Conservation (phyloP, 805 yeast genomes). For the Pichia thaimueangensis region DNA sequence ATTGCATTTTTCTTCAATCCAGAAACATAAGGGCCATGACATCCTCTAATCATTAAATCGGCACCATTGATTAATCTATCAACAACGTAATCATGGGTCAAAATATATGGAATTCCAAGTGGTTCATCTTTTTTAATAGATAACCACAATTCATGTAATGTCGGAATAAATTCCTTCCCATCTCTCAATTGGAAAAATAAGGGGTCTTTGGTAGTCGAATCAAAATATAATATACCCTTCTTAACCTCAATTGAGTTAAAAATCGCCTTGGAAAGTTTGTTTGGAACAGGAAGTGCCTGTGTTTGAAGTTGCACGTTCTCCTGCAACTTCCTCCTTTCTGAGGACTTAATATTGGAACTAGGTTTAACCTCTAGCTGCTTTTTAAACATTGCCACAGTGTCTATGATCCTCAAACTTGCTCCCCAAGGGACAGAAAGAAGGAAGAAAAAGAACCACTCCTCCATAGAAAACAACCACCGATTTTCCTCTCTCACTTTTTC, state of each 20-base stretch:
- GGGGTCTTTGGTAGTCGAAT: slow-evolving; percentile 53
- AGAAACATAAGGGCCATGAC: slow-evolving; percentile 51
- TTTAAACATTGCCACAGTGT: slow-evolving; percentile 50
- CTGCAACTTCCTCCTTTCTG: slow-evolving; percentile 62
- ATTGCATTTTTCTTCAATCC: slow-evolving; percentile 44
- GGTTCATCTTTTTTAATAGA: slow-evolving; percentile 19
- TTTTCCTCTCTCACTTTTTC: no score
- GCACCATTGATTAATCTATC: slow-evolving; percentile 74
- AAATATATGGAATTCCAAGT: slow-evolving; percentile 47
- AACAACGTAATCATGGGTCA: slow-evolving; percentile 70
- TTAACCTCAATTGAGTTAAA: slow-evolving; percentile 46
- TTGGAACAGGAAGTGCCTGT: slow-evolving; percentile 37
- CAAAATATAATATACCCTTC: slow-evolving; percentile 59
- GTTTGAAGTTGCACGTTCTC: slow-evolving; percentile 20
- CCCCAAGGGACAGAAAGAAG: no score
- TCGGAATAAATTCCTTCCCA: slow-evolving; percentile 48
- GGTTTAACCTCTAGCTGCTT: slow-evolving; percentile 60
- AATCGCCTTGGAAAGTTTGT: slow-evolving; percentile 54
- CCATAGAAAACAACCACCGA: no score
- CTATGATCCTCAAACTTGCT: no score
- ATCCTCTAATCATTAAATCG: slow-evolving; percentile 71
- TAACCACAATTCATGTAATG: slow-evolving; percentile 67
- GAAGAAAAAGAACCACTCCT: not conserved
- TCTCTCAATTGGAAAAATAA: slow-evolving; percentile 60
- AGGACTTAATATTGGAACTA: slow-evolving; percentile 69